These are phyloP conservation scores for Mycena indigotica DNA, from an alignment of 768 basidiomycete species.

Conservation along the genomic window DNA sequence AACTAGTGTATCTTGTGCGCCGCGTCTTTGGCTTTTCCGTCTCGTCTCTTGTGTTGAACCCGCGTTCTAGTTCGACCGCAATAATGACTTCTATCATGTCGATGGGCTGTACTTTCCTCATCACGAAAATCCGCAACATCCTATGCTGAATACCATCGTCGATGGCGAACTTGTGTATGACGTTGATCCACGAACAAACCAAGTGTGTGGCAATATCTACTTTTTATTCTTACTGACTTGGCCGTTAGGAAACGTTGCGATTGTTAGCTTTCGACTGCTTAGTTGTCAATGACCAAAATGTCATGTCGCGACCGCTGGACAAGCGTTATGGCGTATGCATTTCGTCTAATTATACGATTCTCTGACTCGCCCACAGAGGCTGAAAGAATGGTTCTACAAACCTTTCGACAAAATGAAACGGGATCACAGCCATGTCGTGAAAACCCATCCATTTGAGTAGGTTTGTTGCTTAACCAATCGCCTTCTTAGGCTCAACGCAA, in stretches of 20 bases:
- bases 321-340: conserved; percentile 81
- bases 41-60: conserved; percentile 3
- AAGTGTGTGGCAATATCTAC: conserved; percentile 46
- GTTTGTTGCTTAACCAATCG: conserved; percentile 29
- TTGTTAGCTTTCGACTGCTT: conserved; percentile 93
- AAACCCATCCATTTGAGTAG: conserved; percentile 80
- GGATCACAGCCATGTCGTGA: conserved; percentile 68
- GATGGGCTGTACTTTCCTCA: conserved; percentile 88
- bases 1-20: conserved; percentile 77
- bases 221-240: conserved; percentile 4
- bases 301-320: conserved; percentile 81
- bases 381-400: conserved; percentile 79
- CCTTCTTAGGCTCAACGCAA: conserved; percentile 2
- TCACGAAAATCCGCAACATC: conserved; percentile 66
- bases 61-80: conserved; percentile 83
- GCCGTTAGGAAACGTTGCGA: conserved; percentile 71
- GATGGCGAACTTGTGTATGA: conserved; percentile 96
- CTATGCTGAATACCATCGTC: conserved; percentile 77
- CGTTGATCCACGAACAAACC: conserved; percentile 71
- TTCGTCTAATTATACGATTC: background rate
- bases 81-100: conserved; percentile 80
- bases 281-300: conserved; percentile 80
- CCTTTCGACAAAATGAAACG: conserved; percentile 74
- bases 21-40: background rate
- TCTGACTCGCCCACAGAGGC: conserved; percentile 52